Conservation (phyloP, 331 rosid genomes). For the Telfairia occidentalis region DNA sequence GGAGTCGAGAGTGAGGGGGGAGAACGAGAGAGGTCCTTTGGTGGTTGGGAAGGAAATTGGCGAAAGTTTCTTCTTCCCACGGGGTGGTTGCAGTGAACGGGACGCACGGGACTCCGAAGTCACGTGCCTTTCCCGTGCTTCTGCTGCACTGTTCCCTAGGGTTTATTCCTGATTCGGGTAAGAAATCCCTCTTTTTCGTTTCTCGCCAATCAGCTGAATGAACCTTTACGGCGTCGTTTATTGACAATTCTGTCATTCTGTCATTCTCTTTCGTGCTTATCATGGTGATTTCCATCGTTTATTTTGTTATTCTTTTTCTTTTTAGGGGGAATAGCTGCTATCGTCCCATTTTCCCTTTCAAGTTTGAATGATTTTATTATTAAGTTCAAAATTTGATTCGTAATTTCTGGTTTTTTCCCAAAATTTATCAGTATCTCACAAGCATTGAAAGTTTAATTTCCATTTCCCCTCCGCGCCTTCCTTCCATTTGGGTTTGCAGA, state of each 20-base stretch:
- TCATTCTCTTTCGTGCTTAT: neutral
- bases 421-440: neutral
- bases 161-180: constrained; percentile 9
- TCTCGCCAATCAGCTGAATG: neutral
- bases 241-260: constrained; percentile 3
- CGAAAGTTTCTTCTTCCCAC: neutral
- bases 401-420: neutral
- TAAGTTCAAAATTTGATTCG: neutral
- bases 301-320: neutral
- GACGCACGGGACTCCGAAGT: constrained; percentile 10
- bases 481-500: neutral
- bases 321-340: neutral
- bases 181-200: neutral
- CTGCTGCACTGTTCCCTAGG: constrained; percentile 6
- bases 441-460: neutral
- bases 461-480: neutral
- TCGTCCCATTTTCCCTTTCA: neutral
- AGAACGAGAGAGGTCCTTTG: neutral
- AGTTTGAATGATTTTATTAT: neutral
- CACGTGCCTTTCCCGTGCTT: constrained; percentile 12
- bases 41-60: neutral
- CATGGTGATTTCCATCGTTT: neutral
- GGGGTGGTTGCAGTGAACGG: constrained; percentile 1
- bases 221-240: constrained; percentile 11
- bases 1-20: neutral